These are phyloP conservation scores for Glomus cerebriforme DNA, from an alignment of 192 early-diverging fungal genomes.

Conservation along the genomic window DNA sequence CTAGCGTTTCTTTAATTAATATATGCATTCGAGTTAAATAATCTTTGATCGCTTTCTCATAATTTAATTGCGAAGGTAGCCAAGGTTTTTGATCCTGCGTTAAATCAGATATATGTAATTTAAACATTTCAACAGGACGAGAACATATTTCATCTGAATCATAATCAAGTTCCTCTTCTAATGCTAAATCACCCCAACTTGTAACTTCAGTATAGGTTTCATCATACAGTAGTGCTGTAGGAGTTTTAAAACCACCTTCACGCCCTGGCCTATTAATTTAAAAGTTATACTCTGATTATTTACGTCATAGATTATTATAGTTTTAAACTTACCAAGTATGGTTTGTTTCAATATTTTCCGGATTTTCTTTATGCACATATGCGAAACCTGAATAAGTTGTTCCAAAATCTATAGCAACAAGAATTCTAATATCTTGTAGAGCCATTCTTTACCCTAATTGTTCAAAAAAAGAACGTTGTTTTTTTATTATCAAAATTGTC, in stretches of 20 bases:
- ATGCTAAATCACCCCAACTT: constrained; percentile 7
- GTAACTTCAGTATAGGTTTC: neutral
- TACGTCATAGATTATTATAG: neutral
- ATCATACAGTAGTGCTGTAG: constrained; percentile 22
- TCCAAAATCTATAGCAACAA: constrained; percentile 22
- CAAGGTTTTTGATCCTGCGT: constrained; percentile 4
- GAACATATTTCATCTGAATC: neutral
- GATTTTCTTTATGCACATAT: neutral
- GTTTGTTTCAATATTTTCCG: neutral
- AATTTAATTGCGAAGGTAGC: neutral
- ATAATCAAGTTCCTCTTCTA: neutral
- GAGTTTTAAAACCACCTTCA: neutral
- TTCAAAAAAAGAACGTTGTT: too few relatives aligned
- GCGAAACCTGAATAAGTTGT: constrained; percentile 13
- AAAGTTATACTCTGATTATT: neutral
- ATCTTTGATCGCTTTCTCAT: constrained; percentile 14
- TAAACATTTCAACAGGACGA: constrained; percentile 20
- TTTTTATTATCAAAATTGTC: too few relatives aligned
- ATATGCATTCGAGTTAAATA: constrained; percentile 14
- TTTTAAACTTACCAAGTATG: neutral
- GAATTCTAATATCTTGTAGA: neutral
- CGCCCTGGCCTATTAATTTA: constrained; percentile 2
- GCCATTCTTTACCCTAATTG: neutral
- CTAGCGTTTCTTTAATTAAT: neutral
- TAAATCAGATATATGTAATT: constrained; percentile 25